Percentiles rank a stretch among this genome's conserved stretches.
phyloP scores from a whole-genome alignment of 2,329 filamentous ascomycete species.

The Fusarium sublunatum region DNA sequence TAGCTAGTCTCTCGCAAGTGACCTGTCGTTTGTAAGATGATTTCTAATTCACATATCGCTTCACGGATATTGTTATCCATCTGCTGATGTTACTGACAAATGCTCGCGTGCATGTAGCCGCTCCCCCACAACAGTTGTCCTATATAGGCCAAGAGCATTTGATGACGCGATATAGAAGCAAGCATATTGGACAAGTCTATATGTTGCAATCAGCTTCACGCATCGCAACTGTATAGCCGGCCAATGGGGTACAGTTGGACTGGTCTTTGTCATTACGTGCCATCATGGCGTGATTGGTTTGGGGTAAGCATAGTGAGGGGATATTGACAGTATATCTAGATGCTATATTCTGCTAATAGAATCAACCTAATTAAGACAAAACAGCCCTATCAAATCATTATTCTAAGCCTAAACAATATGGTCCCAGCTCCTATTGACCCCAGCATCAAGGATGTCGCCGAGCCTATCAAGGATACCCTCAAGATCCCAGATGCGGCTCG shows the following conservation, averaged over 20 bases:
- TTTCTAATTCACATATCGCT: too few relatives aligned
- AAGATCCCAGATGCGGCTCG: constrained; percentile 68
- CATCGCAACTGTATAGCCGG: constrained; percentile 2
- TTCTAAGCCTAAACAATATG: constrained; percentile 47
- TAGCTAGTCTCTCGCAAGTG: too few relatives aligned
- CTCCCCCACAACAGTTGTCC: not conserved
- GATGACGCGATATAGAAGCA: not conserved
- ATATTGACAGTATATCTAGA: constrained; percentile 9
- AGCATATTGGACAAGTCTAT: not conserved
- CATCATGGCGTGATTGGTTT: constrained; percentile 26
- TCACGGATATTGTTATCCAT: too few relatives aligned
- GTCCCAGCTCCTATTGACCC: constrained; percentile 69
- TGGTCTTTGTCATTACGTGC: constrained; percentile 8
- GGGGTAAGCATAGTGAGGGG: constrained; percentile 1
- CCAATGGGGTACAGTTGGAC: constrained; percentile 8
- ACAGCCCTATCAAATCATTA: rapidly evolving
- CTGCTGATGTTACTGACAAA: too few relatives aligned
- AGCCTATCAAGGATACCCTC: constrained; percentile 72
- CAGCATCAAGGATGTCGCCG: constrained; percentile 70
- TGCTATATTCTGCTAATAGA: rapidly evolving
- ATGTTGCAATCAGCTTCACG: constrained; percentile 32
- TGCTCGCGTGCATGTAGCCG: too few relatives aligned
- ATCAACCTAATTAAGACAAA: not conserved
- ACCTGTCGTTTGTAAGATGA: too few relatives aligned
- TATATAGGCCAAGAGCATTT: constrained; percentile 2